Evolutionary conservation across 2,329 filamentous ascomycete genomes (phyloP), one percentile per base, ranked within the genome.

Genomic region (Fusarium domesticum): DNA sequence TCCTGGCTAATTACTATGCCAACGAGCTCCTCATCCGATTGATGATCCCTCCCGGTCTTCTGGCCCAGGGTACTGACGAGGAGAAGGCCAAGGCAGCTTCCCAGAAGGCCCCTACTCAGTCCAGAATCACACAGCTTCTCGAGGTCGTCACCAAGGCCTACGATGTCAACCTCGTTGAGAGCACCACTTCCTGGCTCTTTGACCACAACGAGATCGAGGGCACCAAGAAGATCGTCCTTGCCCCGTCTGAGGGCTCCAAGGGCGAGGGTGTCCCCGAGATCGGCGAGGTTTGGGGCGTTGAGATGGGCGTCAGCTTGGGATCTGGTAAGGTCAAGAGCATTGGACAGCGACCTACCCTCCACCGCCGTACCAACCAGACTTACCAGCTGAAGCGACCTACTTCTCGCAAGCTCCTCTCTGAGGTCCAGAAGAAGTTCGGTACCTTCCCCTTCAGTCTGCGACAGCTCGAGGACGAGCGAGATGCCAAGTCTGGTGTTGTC

Each of bases 121-220:
- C 80, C 63, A 85, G 90, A 73, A 97, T 98, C 63, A 93, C 87
- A 53, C 77, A 80, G 60, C 75, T 97, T 53, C 75, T 98, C 39
- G 90, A 96, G 72, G 96, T 93, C 79, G 81, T 97, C 35, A 87
- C 84, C 65, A 90, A 95, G 75, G 78, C 81, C 59, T 98, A 95
- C 71, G 91, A 89, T 50, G 91, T 87, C 78, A 95, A 85, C 68
- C 74, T 97, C 18, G 89, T 98, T 44, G 93, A 98, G 80, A 95
- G 91, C 78, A 98, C 93, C 53, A 98, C 93, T 34, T 95, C 89
- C 64, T 98, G 93, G 91, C 73, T 89, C 49, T 97, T 98, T 67
- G 90, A 89, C 65, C 87, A 88, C 68, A 96, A 97, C 71, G 93
- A 98, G 71, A 97, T 98, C 54, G 93, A 98, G 76, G 87, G 88